Evolutionary conservation across 1,284 basidiomycete species (phyloP).

Genomic region (Boletus mariae): DNA sequence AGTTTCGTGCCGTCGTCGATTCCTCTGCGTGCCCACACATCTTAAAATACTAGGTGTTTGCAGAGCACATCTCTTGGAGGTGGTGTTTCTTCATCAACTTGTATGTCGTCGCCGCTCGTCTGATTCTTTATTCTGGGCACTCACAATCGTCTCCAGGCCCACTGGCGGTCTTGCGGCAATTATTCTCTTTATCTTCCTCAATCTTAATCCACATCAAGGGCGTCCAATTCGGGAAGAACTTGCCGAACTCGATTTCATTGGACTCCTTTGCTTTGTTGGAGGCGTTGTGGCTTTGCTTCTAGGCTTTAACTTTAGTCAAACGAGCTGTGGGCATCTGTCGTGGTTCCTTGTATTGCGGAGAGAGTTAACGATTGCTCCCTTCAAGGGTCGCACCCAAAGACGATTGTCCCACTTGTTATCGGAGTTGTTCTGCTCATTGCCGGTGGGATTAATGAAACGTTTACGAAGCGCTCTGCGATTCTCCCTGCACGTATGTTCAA

Average conservation of each 20-base stretch:
- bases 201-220: constrained; percentile 72
- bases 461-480: constrained; percentile 75
- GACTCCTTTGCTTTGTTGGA: constrained; percentile 65
- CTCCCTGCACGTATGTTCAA: constrained; percentile 79
- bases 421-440: constrained; percentile 59
- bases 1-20: constrained; percentile 24
- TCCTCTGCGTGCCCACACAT: not conserved
- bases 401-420: constrained; percentile 71
- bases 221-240: constrained; percentile 57
- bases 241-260: constrained; percentile 73
- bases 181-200: constrained; percentile 77
- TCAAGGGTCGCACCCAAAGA: constrained; percentile 43
- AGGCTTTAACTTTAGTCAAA: constrained; percentile 79
- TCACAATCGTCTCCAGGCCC: constrained; percentile 60
- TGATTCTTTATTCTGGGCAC: not conserved
- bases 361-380: not conserved
- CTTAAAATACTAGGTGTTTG: constrained; percentile 42
- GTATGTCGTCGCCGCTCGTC: constrained; percentile 34
- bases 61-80: constrained; percentile 72
- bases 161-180: constrained; percentile 71
- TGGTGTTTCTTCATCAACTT: constrained; percentile 80
- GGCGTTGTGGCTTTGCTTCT: constrained; percentile 76
- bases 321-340: constrained; percentile 46
- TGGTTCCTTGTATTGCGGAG: not conserved
- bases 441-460: constrained; percentile 63